phyloP scores from a whole-genome alignment of 306 rosid species.

The Vicia faba region DNA sequence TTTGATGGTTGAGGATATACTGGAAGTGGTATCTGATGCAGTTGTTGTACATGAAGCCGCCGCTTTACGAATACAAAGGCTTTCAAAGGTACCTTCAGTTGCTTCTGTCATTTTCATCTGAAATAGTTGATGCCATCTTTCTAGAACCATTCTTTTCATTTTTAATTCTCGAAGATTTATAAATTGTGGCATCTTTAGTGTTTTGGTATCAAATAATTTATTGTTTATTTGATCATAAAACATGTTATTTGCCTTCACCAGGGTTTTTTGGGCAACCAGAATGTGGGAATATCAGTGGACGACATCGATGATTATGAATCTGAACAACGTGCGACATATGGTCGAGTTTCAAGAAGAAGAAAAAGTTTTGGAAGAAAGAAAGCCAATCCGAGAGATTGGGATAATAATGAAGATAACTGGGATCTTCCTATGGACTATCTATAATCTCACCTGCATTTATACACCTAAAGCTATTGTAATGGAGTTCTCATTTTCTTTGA shows the following conservation, averaged over 20 bases:
- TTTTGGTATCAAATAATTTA: constrained; percentile 1
- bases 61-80: constrained; percentile 82
- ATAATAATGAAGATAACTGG: constrained; percentile 62
- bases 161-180: neutral
- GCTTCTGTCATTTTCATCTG: neutral
- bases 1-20: constrained; percentile 81
- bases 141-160: neutral
- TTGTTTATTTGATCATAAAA: neutral
- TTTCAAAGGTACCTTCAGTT: constrained; percentile 69
- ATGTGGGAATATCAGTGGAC: constrained; percentile 55
- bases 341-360: constrained; percentile 42
- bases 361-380: constrained; percentile 52
- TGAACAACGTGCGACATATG: constrained; percentile 51
- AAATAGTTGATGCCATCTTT: constrained; percentile 6
- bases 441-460: constrained; percentile 36
- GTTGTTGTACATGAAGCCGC: constrained; percentile 91
- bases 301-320: constrained; percentile 60
- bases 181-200: neutral
- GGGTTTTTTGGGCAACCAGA: constrained; percentile 86
- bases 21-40: constrained; percentile 81
- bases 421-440: constrained; percentile 91
- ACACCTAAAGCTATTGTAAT: neutral
- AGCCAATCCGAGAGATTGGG: constrained; percentile 50
- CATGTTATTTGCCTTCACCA: constrained; percentile 35
- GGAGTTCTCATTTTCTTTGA: neutral